Percentiles rank a stretch among this genome's conserved stretches.
Conservation (phyloP, 148 eudicot genomes). For the Amaranthus cruentus region DNA sequence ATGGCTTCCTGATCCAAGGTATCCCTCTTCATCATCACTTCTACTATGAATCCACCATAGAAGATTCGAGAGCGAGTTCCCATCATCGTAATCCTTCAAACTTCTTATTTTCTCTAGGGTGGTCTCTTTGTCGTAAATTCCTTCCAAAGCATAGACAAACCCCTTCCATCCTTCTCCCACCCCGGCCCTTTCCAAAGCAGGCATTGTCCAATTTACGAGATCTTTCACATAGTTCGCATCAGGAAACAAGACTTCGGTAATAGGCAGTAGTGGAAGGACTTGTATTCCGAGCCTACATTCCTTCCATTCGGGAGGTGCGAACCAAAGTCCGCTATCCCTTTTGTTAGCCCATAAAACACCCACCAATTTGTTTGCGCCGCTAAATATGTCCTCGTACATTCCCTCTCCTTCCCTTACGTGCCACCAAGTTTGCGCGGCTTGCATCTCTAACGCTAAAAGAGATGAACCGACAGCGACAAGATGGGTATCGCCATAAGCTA, state of each 20-base stretch:
- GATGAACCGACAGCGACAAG: conserved; percentile 66
- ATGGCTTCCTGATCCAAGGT: conserved; percentile 26
- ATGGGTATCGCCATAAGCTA: conserved; percentile 80
- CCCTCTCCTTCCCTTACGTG: conserved; percentile 55
- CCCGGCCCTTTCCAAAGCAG: conserved; percentile 59
- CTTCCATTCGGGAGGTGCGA: conserved; percentile 72
- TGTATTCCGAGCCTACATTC: conserved; percentile 89
- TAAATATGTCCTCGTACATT: conserved; percentile 52
- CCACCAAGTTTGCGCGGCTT: conserved; percentile 85
- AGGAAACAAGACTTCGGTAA: conserved; percentile 62
- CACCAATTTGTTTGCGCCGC: conserved; percentile 49
- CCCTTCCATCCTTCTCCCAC: conserved; percentile 96
- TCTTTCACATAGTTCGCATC: conserved; percentile 51
- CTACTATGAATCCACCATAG: conserved; percentile 89
- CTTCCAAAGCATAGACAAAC: conserved; percentile 67
- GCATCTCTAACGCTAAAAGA: conserved; percentile 65
- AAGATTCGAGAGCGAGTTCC: conserved; percentile 69
- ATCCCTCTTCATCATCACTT: conserved; percentile 40
- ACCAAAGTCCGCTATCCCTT: conserved; percentile 83
- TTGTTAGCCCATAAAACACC: conserved; percentile 83
- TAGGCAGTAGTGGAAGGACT: conserved; percentile 62
- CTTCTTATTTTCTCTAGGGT: conserved; percentile 52
- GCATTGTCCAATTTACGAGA: conserved; percentile 68
- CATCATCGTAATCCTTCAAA: conserved; percentile 70
- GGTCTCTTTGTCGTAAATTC: conserved; percentile 50